phyloP scores from a whole-genome alignment of 371 early-diverging fungal genomes.

The Syncephalastrum monosporum region DNA sequence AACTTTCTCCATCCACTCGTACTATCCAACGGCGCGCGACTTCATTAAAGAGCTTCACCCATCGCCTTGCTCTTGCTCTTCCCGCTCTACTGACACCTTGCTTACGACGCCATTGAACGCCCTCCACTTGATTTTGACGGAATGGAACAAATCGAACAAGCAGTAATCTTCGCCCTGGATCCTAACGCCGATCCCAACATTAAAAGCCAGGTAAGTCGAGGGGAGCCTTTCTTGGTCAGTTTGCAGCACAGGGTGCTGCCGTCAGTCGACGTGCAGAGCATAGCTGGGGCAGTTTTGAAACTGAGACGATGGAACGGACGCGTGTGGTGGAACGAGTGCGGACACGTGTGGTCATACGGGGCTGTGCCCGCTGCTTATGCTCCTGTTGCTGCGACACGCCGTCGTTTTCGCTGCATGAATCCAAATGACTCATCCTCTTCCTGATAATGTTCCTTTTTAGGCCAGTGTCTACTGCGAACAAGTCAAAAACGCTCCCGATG shows the following conservation, averaged over 20 bases:
- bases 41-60: too few species aligned
- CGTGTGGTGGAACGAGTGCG: background rate
- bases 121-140: background rate
- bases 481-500: constrained; percentile 75
- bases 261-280: background rate
- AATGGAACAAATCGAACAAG: constrained; percentile 85
- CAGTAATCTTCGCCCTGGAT: constrained; percentile 79
- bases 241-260: background rate
- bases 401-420: too few species aligned
- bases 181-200: constrained; percentile 67
- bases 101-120: too few species aligned
- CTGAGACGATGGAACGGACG: background rate
- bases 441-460: constrained; percentile 34
- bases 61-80: too few species aligned
- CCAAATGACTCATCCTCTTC: too few species aligned
- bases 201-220: constrained; percentile 67
- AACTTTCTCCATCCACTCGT: too few species aligned
- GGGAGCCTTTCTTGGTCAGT: background rate
- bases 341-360: background rate
- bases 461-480: constrained; percentile 87
- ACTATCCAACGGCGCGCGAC: too few species aligned
- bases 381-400: too few species aligned
- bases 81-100: too few species aligned
- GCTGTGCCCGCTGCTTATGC: too few species aligned
- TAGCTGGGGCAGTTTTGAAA: too few species aligned